These are phyloP conservation scores for Xylaria telfairii DNA, from an alignment of 495 filamentous ascomycete genomes.

Conservation along the genomic window DNA sequence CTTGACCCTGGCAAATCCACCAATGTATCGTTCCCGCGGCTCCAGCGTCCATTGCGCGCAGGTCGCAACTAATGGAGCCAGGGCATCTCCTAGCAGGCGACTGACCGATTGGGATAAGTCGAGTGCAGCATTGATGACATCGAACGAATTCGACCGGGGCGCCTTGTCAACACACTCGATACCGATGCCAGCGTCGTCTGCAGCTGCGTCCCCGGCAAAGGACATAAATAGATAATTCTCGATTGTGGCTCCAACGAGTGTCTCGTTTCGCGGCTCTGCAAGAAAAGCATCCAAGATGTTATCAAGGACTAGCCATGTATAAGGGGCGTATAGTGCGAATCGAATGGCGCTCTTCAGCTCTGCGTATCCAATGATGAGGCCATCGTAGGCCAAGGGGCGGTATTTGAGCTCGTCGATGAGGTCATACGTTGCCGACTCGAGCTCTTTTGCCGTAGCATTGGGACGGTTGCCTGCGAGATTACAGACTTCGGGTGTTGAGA, in stretches of 20 bases:
- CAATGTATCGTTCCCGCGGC: constrained; percentile 51
- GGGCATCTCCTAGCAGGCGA: constrained; percentile 28
- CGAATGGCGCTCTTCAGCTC: constrained; percentile 12
- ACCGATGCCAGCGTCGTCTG: constrained; percentile 16
- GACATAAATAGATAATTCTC: background rate
- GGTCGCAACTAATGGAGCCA: constrained; percentile 27
- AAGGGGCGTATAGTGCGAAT: constrained; percentile 18
- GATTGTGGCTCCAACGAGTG: background rate
- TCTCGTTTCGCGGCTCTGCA: constrained; percentile 16
- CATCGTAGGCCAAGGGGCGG: constrained; percentile 13
- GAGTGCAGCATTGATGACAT: constrained; percentile 10
- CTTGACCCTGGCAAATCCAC: constrained; percentile 46
- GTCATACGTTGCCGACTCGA: constrained; percentile 16
- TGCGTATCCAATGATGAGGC: constrained; percentile 6
- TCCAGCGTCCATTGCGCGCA: constrained; percentile 53
- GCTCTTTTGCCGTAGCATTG: constrained; percentile 12
- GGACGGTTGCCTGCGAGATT: constrained; percentile 7
- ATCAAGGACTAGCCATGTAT: constrained; percentile 2
- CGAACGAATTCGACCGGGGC: constrained; percentile 6
- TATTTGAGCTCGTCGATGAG: constrained; percentile 22
- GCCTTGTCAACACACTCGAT: constrained; percentile 23
- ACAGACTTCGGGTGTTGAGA: constrained; percentile 18
- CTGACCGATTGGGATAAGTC: constrained; percentile 18
- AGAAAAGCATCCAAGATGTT: constrained; percentile 11
- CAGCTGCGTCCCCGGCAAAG: background rate